Conservation (phyloP, 441 rosid species). For the Biscutella auriculata region DNA sequence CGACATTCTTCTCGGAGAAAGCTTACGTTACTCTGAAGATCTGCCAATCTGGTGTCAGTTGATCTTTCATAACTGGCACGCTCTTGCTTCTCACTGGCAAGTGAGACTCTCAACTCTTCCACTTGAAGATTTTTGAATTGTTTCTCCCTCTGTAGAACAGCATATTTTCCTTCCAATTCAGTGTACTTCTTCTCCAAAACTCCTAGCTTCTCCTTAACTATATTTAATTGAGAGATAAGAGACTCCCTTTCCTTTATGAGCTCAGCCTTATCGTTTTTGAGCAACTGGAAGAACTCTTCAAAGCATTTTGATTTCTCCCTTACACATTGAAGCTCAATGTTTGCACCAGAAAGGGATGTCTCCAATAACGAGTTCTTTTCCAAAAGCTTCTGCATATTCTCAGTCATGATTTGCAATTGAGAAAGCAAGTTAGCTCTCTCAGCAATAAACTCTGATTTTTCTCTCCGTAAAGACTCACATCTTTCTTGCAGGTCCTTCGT, state of each 20-base stretch:
- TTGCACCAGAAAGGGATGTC: slow-evolving; percentile 45
- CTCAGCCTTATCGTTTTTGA: slow-evolving; percentile 46
- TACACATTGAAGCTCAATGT: slow-evolving; percentile 57
- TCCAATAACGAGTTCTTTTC: slow-evolving; percentile 50
- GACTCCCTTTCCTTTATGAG: slow-evolving; percentile 41
- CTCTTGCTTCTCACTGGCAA: slow-evolving; percentile 61
- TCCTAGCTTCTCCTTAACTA: slow-evolving; percentile 49
- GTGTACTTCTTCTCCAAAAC: slow-evolving; percentile 53
- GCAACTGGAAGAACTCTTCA: slow-evolving; percentile 57
- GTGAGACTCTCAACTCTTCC: slow-evolving; percentile 48
- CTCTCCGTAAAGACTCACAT: slow-evolving; percentile 51
- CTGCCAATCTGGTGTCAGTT: slow-evolving; percentile 56
- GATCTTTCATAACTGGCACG: slow-evolving; percentile 47
- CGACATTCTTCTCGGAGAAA: slow-evolving; percentile 63
- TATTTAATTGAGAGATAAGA: slow-evolving; percentile 36
- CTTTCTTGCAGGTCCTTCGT: slow-evolving; percentile 47
- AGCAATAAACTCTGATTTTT: slow-evolving; percentile 37
- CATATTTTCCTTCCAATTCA: slow-evolving; percentile 42
- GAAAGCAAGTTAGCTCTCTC: slow-evolving; percentile 68
- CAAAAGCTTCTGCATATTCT: slow-evolving; percentile 68
- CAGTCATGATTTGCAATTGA: slow-evolving; percentile 73
- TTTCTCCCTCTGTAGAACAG: slow-evolving; percentile 49
- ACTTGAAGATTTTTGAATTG: slow-evolving; percentile 42
- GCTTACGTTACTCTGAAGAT: slow-evolving; percentile 60
- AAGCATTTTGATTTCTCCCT: slow-evolving; percentile 47